A percentile compares a stretch with the other conserved stretches of the same genome.
phyloP scores from a whole-genome alignment of 2,329 filamentous ascomycete species.

The Kalmusia sp. region DNA sequence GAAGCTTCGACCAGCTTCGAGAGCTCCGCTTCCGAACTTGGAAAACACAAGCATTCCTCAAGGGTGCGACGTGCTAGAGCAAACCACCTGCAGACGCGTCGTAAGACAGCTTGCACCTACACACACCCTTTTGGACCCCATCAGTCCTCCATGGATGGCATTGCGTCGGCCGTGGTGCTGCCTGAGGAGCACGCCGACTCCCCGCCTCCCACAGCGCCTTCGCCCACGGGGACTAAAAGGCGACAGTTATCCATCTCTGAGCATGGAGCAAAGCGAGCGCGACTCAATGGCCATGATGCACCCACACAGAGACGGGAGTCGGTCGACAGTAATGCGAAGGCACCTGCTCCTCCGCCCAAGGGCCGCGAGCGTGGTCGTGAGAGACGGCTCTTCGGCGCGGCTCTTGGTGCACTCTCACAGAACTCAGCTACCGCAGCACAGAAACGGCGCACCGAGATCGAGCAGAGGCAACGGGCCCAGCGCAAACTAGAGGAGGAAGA shows the following conservation, averaged over 20 bases:
- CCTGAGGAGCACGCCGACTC: slow-evolving; percentile 51
- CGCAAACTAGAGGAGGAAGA: slow-evolving; percentile 75
- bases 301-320: slow-evolving; percentile 25
- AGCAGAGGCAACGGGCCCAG: slow-evolving; percentile 80
- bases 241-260: slow-evolving; percentile 62
- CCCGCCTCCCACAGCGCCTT: slow-evolving; percentile 39
- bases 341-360: slow-evolving; percentile 60
- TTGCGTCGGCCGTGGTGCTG: slow-evolving; percentile 62
- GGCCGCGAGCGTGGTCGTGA: slow-evolving; percentile 77
- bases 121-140: not conserved
- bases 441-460: slow-evolving; percentile 78
- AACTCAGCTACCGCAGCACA: slow-evolving; percentile 66
- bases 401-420: slow-evolving; percentile 80
- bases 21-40: slow-evolving; percentile 4
- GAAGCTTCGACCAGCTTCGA: slow-evolving; percentile 27
- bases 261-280: slow-evolving; percentile 60
- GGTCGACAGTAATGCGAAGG: slow-evolving; percentile 32
- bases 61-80: too few species aligned
- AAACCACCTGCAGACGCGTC: not conserved
- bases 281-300: slow-evolving; percentile 50
- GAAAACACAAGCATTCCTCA: not conserved
- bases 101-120: not conserved
- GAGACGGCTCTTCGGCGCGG: slow-evolving; percentile 82
- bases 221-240: slow-evolving; percentile 52
- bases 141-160: slow-evolving; percentile 44